phyloP scores from a whole-genome alignment of 2,329 filamentous ascomycete species.

The Boeremia exigua region DNA sequence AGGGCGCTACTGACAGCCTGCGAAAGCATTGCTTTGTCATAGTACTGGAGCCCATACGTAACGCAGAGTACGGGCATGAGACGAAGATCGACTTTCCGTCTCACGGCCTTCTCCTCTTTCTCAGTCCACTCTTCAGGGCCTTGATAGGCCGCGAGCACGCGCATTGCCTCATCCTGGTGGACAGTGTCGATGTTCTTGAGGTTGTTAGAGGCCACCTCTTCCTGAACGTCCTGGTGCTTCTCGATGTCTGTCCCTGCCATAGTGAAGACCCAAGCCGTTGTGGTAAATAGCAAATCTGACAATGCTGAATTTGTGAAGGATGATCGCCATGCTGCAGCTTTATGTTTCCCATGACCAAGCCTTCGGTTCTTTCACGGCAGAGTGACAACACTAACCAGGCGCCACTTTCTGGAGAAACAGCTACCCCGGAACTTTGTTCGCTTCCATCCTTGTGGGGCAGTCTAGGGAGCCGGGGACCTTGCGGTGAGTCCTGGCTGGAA shows the following conservation, averaged over 20 bases:
- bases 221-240: constrained; percentile 20
- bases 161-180: constrained; percentile 14
- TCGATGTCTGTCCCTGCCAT: constrained; percentile 24
- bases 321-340: constrained; percentile 22
- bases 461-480: not conserved
- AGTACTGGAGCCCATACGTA: constrained; percentile 33
- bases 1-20: constrained; percentile 52
- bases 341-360: constrained; percentile 20
- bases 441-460: not conserved
- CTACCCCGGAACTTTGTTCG: not conserved
- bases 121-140: constrained; percentile 53
- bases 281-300: not conserved
- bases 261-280: not conserved
- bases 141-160: constrained; percentile 49
- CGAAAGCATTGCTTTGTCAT: constrained; percentile 55
- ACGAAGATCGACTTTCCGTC: constrained; percentile 29
- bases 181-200: constrained; percentile 10
- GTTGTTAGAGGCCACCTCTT: constrained; percentile 15
- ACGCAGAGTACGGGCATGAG: constrained; percentile 31
- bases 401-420: constrained; percentile 16
- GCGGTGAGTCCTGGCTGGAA: not conserved
- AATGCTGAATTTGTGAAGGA: not conserved
- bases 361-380: constrained; percentile 13
- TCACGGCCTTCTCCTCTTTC: constrained; percentile 44
- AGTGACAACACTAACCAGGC: constrained; percentile 1